These are phyloP conservation scores for Eucalyptus curtisii DNA, from an alignment of 345 rosid species.

Conservation along the genomic window DNA sequence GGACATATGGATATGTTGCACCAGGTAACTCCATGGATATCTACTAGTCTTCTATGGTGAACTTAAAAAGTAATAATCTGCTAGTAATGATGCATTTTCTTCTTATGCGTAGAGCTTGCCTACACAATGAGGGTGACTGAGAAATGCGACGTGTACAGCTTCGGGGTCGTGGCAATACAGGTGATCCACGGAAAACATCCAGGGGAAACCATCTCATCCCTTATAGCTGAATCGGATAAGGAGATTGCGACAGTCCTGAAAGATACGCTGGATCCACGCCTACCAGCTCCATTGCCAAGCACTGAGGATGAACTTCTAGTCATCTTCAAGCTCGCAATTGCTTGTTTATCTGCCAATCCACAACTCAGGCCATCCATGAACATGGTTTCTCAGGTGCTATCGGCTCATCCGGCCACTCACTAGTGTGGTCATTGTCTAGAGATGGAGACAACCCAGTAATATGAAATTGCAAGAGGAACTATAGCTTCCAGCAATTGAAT, in stretches of 20 bases:
- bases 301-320: neutral
- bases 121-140: conserved; percentile 9
- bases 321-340: conserved; percentile 3
- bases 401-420: neutral
- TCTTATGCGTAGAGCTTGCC: conserved; percentile 9
- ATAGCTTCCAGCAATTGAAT: neutral
- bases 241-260: neutral
- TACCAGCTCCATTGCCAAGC: conserved; percentile 5
- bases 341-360: conserved; percentile 23
- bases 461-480: neutral
- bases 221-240: neutral
- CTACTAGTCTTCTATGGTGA: neutral
- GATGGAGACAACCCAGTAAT: neutral
- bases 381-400: conserved; percentile 1
- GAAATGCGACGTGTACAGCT: conserved; percentile 17
- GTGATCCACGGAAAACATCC: conserved; percentile 10
- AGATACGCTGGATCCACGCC: conserved; percentile 7
- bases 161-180: conserved; percentile 1
- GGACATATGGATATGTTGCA: conserved; percentile 12
- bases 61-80: neutral
- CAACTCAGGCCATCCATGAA: conserved; percentile 18
- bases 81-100: neutral
- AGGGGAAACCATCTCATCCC: neutral
- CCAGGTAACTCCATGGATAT: neutral
- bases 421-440: neutral